Evolutionary conservation across 345 rosid species (phyloP), one percentile per base, ranked within the genome.

Genomic region (Pistacia atlantica): DNA sequence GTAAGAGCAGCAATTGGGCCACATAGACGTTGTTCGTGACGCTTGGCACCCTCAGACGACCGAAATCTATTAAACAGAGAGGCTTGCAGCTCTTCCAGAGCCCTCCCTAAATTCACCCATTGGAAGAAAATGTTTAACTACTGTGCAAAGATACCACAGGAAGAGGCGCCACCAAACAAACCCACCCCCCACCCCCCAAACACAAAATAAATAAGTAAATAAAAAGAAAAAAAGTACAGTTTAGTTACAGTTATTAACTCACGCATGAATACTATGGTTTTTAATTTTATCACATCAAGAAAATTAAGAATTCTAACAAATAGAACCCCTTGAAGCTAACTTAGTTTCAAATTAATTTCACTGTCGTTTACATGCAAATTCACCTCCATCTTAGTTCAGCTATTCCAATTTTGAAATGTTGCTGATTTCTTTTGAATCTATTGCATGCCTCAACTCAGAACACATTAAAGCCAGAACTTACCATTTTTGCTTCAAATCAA

Each of bases 41-140:
- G 75, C 77, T 84, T 84, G 14, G 82, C 83, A 38, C 69, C 64
- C 31, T 81, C 82, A 4, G 80, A 55, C 11, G 84, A 80, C 31
- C 79, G 78, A 17, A 85, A 78, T 66, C 69, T 82, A 78, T 79
- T 85, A 71, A 84, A 80, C 38, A 88, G 64, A 1, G 87, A 88
- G 28, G 86, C 72, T 37, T 84, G 80, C 64, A 88, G 45, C 70
- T 84, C 89, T 66, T 88, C 89, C 74, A 86, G 73, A 65, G 91
- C 89, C 71, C 73, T 84, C 64, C 89, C 87, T 85, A 75, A 56
- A 76, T 52, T 54, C 48, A 57, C 11, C 28, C 61, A 61, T 37
- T 35, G n/a, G 11, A 11, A 2, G 1, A 76, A 31, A 13, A 58
- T 16, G 4, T 56, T 62, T 62, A 56, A 58, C 22, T 42, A 42